These are phyloP conservation scores for Silene latifolia DNA, from an alignment of 148 eudicot species.

Conservation along the genomic window DNA sequence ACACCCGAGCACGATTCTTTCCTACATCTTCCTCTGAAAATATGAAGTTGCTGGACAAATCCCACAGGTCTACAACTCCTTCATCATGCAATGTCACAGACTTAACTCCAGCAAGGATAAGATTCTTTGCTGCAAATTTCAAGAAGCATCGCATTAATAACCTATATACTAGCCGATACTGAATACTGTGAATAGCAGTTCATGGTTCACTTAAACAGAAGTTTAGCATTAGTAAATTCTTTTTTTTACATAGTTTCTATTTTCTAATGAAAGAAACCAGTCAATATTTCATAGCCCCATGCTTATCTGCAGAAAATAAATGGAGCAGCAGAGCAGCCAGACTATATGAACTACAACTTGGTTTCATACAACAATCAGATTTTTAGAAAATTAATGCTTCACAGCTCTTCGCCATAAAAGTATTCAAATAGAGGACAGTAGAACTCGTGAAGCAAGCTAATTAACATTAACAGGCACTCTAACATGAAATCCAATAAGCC, in stretches of 20 bases:
- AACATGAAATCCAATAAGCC: too few species aligned
- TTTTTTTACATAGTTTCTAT: too few species aligned
- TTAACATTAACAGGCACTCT: too few species aligned
- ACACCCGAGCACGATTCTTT: slow-evolving; percentile 62
- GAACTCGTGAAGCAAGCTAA: too few species aligned
- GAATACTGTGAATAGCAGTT: background rate
- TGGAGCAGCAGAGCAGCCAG: background rate
- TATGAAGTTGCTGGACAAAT: slow-evolving; percentile 63
- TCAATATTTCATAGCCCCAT: too few species aligned
- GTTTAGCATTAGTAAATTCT: too few species aligned
- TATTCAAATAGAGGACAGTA: too few species aligned
- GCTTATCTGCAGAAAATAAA: background rate
- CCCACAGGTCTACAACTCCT: slow-evolving; percentile 71
- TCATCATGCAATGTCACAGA: slow-evolving; percentile 79
- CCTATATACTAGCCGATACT: background rate
- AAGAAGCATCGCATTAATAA: slow-evolving; percentile 9
- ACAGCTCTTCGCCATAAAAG: background rate
- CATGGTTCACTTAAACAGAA: background rate
- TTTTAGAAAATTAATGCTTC: background rate
- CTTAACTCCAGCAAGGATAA: slow-evolving; percentile 81
- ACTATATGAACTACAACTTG: too few species aligned
- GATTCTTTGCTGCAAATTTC: slow-evolving; percentile 62
- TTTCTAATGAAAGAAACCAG: background rate
- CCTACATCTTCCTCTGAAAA: slow-evolving; percentile 65
- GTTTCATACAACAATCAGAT: background rate